Conservation (phyloP, 192 early-diverging fungal genomes). For the Fimicolochytrium jonesii region DNA sequence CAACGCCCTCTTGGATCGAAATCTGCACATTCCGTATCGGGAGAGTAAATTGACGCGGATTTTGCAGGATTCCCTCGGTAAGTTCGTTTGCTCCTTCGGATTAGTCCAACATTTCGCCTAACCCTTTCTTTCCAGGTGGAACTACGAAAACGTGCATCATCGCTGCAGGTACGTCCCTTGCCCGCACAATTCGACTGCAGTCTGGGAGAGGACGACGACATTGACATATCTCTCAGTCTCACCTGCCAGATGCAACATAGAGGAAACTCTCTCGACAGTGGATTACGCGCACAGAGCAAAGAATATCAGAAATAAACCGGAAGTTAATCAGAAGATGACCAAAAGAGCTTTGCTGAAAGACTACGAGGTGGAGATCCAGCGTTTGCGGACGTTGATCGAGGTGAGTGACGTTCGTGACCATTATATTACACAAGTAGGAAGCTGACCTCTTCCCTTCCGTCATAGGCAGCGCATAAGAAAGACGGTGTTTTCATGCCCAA, state of each 20-base stretch:
- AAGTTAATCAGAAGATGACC: conserved; percentile 67
- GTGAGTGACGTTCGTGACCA: conserved; percentile 20
- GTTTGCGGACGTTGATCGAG: conserved; percentile 71
- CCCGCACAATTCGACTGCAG: not conserved
- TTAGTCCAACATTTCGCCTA: conserved; percentile 67
- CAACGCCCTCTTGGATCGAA: conserved; percentile 80
- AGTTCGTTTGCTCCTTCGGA: conserved; percentile 20
- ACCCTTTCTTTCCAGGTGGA: conserved; percentile 48
- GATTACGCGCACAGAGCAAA: conserved; percentile 71
- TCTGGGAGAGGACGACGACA: not conserved
- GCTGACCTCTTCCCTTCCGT: not conserved
- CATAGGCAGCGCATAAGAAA: conserved; percentile 68
- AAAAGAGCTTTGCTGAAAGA: conserved; percentile 80
- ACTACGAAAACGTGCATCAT: conserved; percentile 93
- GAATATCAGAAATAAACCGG: conserved; percentile 55
- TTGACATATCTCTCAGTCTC: conserved; percentile 47
- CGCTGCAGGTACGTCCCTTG: conserved; percentile 56
- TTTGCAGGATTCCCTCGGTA: conserved; percentile 90
- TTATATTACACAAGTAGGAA: not conserved
- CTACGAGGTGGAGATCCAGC: conserved; percentile 73
- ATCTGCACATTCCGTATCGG: conserved; percentile 85
- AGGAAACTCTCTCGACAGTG: conserved; percentile 89
- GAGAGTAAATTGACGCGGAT: conserved; percentile 91
- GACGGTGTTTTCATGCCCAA: conserved; percentile 75
- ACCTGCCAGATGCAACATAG: conserved; percentile 71